phyloP scores from a whole-genome alignment of 768 basidiomycete species.

The Podaxis carcinomalis region DNA sequence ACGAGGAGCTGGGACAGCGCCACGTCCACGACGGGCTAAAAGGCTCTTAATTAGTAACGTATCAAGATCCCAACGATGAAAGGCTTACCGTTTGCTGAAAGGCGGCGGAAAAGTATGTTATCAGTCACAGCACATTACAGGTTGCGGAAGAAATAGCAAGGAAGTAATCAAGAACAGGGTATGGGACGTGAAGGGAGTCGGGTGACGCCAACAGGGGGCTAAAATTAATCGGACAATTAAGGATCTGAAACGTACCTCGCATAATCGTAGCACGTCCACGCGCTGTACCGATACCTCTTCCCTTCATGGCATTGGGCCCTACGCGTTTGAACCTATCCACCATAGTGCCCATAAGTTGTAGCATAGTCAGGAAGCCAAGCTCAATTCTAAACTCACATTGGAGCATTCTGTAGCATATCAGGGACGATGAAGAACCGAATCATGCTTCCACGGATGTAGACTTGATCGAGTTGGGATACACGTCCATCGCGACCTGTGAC shows the following conservation, averaged over 20 bases:
- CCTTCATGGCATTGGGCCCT: constrained; percentile 97
- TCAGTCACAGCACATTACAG: background rate
- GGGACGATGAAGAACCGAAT: constrained; percentile 98
- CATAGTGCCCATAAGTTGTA: background rate
- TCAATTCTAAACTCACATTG: constrained; percentile 57
- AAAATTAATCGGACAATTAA: background rate
- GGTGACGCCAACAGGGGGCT: background rate
- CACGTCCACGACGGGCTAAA: constrained; percentile 83
- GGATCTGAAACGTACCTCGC: constrained; percentile 63
- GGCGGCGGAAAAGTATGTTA: background rate
- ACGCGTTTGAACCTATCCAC: constrained; percentile 92
- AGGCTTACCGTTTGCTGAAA: constrained; percentile 69
- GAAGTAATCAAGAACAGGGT: background rate
- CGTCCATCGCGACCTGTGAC: constrained; percentile 98
- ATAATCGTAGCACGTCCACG: constrained; percentile 98
- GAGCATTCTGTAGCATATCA: constrained; percentile 98
- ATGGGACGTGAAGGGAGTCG: background rate
- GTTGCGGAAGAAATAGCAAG: constrained; percentile 1
- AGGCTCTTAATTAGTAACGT: constrained; percentile 2
- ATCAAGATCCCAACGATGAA: background rate
- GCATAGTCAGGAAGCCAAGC: background rate
- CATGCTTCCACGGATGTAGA: constrained; percentile 98
- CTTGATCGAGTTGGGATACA: constrained; percentile 97
- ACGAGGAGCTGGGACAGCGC: constrained; percentile 64
- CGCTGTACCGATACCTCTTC: constrained; percentile 98